Evolutionary conservation across 2,329 filamentous ascomycete genomes (phyloP).

Genomic region (Alternaria triticina): DNA sequence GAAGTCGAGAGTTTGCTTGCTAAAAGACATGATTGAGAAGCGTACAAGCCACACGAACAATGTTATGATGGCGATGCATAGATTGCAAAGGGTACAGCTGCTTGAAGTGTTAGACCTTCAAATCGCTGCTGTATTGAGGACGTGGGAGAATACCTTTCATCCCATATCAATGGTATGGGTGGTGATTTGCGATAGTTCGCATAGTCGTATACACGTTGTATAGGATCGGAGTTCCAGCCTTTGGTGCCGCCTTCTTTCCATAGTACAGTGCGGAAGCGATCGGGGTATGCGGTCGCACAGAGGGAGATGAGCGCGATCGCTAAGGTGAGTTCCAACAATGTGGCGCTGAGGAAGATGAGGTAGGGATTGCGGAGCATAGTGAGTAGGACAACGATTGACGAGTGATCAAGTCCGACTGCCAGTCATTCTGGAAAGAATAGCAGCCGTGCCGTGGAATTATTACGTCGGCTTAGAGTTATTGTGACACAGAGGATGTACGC

Average conservation of each 20-base stretch:
- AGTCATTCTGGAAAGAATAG: neutral
- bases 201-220: constrained; percentile 20
- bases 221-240: constrained; percentile 28
- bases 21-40: constrained; percentile 12
- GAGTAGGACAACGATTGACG: neutral
- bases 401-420: neutral
- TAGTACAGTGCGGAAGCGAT: constrained; percentile 10
- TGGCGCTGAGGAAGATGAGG: neutral
- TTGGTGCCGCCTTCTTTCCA: constrained; percentile 20
- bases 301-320: constrained; percentile 12
- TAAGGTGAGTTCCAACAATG: constrained; percentile 10
- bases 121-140: neutral
- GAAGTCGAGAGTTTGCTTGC: constrained; percentile 9
- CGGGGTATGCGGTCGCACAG: constrained; percentile 15
- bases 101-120: neutral
- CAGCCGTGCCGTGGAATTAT: no score
- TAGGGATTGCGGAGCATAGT: neutral
- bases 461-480: no score
- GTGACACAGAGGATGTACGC: neutral
- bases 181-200: constrained; percentile 24
- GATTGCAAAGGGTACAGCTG: constrained; percentile 17
- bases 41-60: constrained; percentile 19
- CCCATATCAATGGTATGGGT: constrained; percentile 25
- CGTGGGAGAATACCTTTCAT: constrained; percentile 13
- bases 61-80: constrained; percentile 16